These are phyloP conservation scores for Drechslerella stenobrocha DNA, from an alignment of 2,329 filamentous ascomycete genomes.

Conservation along the genomic window DNA sequence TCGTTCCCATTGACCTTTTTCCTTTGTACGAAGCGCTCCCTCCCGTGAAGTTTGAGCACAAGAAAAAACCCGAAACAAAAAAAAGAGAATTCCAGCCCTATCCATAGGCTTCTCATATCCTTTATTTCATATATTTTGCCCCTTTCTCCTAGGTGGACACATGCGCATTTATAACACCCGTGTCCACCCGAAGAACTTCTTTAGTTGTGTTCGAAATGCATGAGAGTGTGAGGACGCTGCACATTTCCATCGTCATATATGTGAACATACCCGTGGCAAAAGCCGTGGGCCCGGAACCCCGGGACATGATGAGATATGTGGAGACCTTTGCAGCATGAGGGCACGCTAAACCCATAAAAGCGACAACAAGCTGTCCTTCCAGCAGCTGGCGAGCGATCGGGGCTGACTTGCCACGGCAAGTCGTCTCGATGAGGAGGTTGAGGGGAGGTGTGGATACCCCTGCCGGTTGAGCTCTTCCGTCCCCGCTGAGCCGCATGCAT, in stretches of 20 bases:
- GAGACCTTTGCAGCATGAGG: constrained; percentile 31
- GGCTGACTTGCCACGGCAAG: too few relatives aligned
- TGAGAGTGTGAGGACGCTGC: constrained; percentile 33
- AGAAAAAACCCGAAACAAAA: constrained; percentile 24
- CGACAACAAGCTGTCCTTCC: not conserved
- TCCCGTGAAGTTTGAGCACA: constrained; percentile 16
- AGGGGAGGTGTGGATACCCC: not conserved
- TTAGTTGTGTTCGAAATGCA: constrained; percentile 15
- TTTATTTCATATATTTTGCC: constrained; percentile 9
- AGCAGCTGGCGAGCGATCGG: not conserved
- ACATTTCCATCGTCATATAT: not conserved
- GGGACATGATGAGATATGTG: constrained; percentile 13
- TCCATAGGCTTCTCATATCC: constrained; percentile 12
- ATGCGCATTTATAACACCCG: not conserved
- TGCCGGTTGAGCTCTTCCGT: not conserved
- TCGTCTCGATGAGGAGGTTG: not conserved
- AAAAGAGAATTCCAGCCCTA: constrained; percentile 12
- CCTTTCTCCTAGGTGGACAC: not conserved
- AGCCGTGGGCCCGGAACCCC: not conserved
- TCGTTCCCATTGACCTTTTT: constrained; percentile 14
- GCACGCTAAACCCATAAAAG: constrained; percentile 2
- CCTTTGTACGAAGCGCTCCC: constrained; percentile 26
- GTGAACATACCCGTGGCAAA: not conserved
- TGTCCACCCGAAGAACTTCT: constrained; percentile 1
- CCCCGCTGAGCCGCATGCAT: not conserved